Percentiles rank a stretch among this genome's conserved stretches.
Evolutionary conservation across 2,329 filamentous ascomycete genomes (phyloP).

Genomic region (Chaetomium sp.): DNA sequence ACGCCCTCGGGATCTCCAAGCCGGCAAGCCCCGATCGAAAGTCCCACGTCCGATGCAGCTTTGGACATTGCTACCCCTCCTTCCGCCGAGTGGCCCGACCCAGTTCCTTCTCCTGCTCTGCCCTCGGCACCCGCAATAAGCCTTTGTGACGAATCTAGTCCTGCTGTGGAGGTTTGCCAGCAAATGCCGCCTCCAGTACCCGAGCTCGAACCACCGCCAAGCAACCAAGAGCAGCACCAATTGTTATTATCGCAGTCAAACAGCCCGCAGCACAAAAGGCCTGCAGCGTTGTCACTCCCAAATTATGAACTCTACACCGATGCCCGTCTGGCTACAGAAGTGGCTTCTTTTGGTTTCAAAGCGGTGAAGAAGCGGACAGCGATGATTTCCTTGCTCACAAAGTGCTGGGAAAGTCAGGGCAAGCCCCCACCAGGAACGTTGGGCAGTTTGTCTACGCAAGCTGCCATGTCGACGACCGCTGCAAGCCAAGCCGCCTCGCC

Average conservation of each 20-base stretch:
- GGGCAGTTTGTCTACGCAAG: conserved; percentile 4
- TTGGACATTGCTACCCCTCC: background rate
- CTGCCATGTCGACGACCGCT: conserved; percentile 18
- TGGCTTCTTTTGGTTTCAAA: conserved; percentile 66
- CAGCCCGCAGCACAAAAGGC: conserved; percentile 7
- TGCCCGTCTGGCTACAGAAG: conserved; percentile 53
- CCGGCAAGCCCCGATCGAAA: conserved; percentile 8
- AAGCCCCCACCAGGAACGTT: conserved; percentile 6
- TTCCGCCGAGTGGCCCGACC: background rate
- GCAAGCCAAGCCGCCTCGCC: conserved; percentile 6
- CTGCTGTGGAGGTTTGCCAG: background rate
- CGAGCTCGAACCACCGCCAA: conserved; percentile 25
- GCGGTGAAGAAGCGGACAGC: conserved; percentile 58
- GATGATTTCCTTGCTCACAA: conserved; percentile 63
- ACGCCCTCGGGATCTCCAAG: background rate
- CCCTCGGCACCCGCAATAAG: background rate
- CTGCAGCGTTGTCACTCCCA: conserved; percentile 33
- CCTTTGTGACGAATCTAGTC: background rate
- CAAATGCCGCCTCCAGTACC: background rate
- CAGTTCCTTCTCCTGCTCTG: background rate
- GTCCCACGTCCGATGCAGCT: conserved; percentile 11
- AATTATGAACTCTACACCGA: conserved; percentile 58
- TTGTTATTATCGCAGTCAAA: conserved; percentile 22
- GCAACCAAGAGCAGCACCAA: conserved; percentile 28
- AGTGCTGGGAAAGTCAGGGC: conserved; percentile 62